Evolutionary conservation across 352 stramenopile species (phyloP).

Genomic region (Phytophthora boehmeriae): DNA sequence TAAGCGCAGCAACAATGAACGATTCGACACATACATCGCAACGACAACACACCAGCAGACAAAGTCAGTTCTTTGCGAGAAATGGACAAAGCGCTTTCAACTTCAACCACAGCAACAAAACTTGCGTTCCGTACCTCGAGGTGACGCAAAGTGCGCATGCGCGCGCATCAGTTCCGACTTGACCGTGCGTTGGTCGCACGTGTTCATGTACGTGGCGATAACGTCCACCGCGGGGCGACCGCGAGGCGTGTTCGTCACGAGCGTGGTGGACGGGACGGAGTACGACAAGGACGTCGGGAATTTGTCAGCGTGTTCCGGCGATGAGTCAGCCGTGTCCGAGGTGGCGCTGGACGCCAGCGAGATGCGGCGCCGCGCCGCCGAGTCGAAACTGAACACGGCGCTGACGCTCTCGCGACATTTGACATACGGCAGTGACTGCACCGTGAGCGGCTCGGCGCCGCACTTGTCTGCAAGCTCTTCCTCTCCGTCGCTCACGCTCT

Average conservation of each 20-base stretch:
- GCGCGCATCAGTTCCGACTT: constrained; percentile 82
- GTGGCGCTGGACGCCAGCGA: constrained; percentile 50
- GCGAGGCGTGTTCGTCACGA: constrained; percentile 69
- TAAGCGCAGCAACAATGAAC: constrained; percentile 19
- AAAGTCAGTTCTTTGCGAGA: constrained; percentile 33
- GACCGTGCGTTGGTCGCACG: constrained; percentile 71
- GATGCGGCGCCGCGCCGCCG: constrained; percentile 46
- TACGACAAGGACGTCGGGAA: constrained; percentile 70
- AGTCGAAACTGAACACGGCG: constrained; percentile 63
- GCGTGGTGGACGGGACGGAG: constrained; percentile 63
- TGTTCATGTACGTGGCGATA: constrained; percentile 92
- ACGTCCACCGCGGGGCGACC: constrained; percentile 79
- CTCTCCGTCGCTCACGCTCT: constrained; percentile 27
- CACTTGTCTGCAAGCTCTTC: constrained; percentile 17
- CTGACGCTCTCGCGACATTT: constrained; percentile 60
- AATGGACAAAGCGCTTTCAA: constrained; percentile 8
- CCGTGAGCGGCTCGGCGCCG: constrained; percentile 29
- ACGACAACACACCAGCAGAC: constrained; percentile 34
- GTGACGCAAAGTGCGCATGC: constrained; percentile 75
- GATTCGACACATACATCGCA: constrained; percentile 28
- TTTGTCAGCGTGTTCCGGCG: constrained; percentile 40
- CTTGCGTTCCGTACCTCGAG: constrained; percentile 51
- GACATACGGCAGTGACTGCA: constrained; percentile 78
- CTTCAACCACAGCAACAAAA: constrained; percentile 29
- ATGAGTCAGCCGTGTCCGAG: constrained; percentile 41